Percentiles rank a stretch among this genome's conserved stretches.
phyloP scores from a whole-genome alignment of 139 green algal genomes.

The Eudorina sp. region DNA sequence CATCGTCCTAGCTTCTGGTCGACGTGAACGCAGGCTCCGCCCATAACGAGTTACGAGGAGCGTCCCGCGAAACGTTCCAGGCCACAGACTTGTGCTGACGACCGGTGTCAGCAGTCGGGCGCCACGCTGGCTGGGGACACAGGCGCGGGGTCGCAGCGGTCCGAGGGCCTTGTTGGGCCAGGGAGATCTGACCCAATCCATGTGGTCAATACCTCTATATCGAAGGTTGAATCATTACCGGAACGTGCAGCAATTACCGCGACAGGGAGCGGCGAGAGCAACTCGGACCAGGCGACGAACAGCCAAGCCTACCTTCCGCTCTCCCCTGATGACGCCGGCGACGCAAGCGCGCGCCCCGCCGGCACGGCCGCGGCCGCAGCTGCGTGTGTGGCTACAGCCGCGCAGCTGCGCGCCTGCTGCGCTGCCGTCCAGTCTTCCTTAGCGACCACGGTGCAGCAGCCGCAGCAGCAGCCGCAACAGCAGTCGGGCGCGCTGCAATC shows the following conservation, averaged over 20 bases:
- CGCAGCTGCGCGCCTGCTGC: not conserved
- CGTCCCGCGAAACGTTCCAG: conserved; percentile 1
- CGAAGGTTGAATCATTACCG: not conserved
- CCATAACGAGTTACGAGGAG: not conserved
- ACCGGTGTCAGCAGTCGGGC: not conserved
- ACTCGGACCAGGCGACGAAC: conserved; percentile 23
- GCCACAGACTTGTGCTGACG: not conserved
- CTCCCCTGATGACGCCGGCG: not conserved
- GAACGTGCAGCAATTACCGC: not conserved
- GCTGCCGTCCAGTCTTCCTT: conserved; percentile 27
- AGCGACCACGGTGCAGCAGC: not conserved
- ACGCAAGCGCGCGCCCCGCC: not conserved
- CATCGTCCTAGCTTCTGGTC: conserved; percentile 7
- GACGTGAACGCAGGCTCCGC: not conserved
- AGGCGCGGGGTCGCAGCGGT: not conserved
- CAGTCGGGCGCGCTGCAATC: not conserved
- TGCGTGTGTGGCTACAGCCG: not conserved
- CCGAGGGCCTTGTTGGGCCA: not conserved
- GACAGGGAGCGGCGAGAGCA: conserved; percentile 21
- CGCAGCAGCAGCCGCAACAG: not conserved
- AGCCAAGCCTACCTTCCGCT: conserved; percentile 24
- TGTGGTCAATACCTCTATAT: not conserved
- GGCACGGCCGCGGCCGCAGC: not conserved
- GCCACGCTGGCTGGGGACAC: not conserved
- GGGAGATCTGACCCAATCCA: not conserved